Base-by-base conservation (phyloP, 106 monocot species). In the Phalaenopsis equestris region DNA sequence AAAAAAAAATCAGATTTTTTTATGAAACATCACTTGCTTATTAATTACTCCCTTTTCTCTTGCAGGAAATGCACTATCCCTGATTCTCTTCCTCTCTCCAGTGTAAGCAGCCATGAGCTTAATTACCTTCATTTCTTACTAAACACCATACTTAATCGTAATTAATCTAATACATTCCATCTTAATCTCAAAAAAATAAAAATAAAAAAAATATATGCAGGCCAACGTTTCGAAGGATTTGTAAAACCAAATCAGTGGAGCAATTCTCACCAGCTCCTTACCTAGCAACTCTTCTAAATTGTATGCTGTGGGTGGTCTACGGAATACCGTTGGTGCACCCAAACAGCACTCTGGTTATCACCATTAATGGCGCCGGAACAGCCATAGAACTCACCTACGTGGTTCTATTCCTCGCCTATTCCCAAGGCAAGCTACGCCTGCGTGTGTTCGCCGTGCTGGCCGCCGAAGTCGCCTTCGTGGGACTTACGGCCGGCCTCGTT, bases 311-410 rank as follows among this genome's bases (percentile, higher is more conserved):
- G 83, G 52, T 68, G n/a, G 55, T 78, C 2, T 83, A 83, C 19
- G 83, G 83, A 5, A 39, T 83, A 6, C 83, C 83, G 10, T 14
- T 78, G 1, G 77, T 83, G 42, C 77, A 83, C 56, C 83, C 83
- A 1, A 77, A 78, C 14, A 78, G 78, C 72, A 83, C 78, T 30
- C 72, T 83, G 36, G 77, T 83, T 5, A 18, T 83, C 9, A 83
- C 83, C 78, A 83, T 83, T 37, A 83, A 83, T 49, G 83, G 83
- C 24, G 52, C 78, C 18, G 83, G 83, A 12, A 24, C 78, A 4
- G 70, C 42, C 16, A 83, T 83, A 5, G 77, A 83, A 72, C 72
- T 83, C 16, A 9, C 9, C 38, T 83, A 72, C 78, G 42, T 83
- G 18, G 21, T 41, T 77, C 19, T 78, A 68, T 83, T 78, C 41